These are phyloP conservation scores for Ensete ventricosum DNA, from an alignment of 176 grass and related monocot species.

Conservation along the genomic window DNA sequence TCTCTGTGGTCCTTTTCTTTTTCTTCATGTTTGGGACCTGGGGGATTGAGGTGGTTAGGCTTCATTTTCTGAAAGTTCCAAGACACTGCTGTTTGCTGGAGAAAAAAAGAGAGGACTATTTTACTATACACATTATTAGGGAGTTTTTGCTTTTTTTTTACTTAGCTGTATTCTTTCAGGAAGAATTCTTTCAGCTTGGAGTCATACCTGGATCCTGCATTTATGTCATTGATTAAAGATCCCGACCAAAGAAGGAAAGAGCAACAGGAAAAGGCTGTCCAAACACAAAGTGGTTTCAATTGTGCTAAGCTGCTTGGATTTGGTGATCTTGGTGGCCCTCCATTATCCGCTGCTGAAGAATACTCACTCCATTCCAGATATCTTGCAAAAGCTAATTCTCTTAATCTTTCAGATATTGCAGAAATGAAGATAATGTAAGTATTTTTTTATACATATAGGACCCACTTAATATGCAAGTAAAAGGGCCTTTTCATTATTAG, in stretches of 20 bases:
- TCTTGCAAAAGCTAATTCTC: slow-evolving; percentile 91
- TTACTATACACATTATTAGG: not conserved
- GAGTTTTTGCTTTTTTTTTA: not conserved
- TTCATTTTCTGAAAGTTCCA: not conserved
- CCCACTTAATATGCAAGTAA: not conserved
- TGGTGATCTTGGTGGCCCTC: slow-evolving; percentile 72
- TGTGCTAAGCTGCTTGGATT: slow-evolving; percentile 83
- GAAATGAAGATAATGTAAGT: slow-evolving; percentile 99
- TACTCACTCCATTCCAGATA: slow-evolving; percentile 98
- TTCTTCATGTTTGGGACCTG: not conserved
- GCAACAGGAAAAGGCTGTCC: slow-evolving; percentile 67
- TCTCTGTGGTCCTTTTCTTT: too few species aligned
- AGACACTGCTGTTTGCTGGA: not conserved
- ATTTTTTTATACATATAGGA: not conserved
- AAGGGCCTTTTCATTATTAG: not conserved
- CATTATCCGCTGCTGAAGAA: slow-evolving; percentile 86
- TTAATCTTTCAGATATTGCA: slow-evolving; percentile 95
- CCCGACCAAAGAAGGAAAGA: slow-evolving; percentile 67
- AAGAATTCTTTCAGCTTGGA: slow-evolving; percentile 77
- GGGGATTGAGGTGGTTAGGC: not conserved
- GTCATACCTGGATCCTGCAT: slow-evolving; percentile 78
- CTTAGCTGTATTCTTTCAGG: slow-evolving; percentile 18
- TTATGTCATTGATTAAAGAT: slow-evolving; percentile 99
- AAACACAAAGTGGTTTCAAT: slow-evolving; percentile 84
- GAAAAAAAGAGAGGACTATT: not conserved